Evolutionary conservation across 116 monocot genomes (phyloP).

Genomic region (Zostera marina): DNA sequence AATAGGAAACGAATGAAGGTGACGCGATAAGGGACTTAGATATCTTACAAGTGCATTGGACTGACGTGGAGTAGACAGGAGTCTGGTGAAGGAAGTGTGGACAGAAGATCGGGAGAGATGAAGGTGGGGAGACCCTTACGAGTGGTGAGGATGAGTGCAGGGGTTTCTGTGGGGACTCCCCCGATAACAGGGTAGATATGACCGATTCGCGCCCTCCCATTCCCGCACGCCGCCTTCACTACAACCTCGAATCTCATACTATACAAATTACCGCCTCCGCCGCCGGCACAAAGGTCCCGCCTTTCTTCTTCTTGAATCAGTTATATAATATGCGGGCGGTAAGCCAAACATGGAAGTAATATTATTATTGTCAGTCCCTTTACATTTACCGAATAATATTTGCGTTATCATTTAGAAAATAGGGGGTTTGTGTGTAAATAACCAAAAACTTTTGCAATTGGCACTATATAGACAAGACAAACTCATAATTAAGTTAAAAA

Average conservation of each 20-base stretch:
- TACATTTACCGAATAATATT: too few relatives aligned
- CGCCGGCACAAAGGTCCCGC: too few relatives aligned
- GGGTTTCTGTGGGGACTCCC: conserved; percentile 41
- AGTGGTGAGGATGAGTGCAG: conserved; percentile 65
- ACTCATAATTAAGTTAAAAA: too few relatives aligned
- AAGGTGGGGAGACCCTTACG: conserved; percentile 68
- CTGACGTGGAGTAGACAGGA: conserved; percentile 71
- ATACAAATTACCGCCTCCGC: background rate
- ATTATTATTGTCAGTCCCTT: too few relatives aligned
- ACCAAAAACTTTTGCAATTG: too few relatives aligned
- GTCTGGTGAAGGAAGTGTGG: conserved; percentile 48
- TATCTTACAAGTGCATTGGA: conserved; percentile 73
- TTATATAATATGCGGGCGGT: too few relatives aligned
- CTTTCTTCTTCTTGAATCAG: conserved; percentile 9
- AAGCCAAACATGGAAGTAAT: too few relatives aligned
- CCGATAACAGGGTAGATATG: conserved; percentile 22
- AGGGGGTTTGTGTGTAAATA: too few relatives aligned
- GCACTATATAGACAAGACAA: too few relatives aligned
- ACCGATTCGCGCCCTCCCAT: conserved; percentile 49
- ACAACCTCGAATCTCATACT: conserved; percentile 64
- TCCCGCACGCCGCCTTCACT: conserved; percentile 33
- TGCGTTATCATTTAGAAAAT: too few relatives aligned
- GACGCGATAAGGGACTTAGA: too few relatives aligned
- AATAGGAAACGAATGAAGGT: background rate
- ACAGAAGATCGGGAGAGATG: conserved; percentile 56